These are phyloP conservation scores for Neonectria magnoliae DNA, from an alignment of 2,329 filamentous ascomycete genomes.

Conservation along the genomic window DNA sequence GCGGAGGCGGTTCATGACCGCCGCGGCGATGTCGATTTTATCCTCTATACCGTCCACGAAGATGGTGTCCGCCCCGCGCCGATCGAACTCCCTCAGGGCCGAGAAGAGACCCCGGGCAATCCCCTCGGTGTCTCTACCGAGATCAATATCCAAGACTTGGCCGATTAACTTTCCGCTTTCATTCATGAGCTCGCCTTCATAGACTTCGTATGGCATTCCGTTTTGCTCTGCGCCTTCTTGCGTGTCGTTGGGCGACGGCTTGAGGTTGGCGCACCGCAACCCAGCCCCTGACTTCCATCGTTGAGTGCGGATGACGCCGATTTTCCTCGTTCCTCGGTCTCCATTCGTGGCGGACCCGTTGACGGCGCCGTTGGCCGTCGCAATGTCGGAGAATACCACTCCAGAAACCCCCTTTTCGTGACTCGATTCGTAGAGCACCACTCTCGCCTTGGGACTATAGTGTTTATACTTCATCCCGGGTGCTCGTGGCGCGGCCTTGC, in stretches of 20 bases:
- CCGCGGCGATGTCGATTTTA: slow-evolving; percentile 83
- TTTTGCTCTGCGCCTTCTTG: slow-evolving; percentile 39
- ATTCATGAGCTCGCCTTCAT: slow-evolving; percentile 52
- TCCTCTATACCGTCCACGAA: slow-evolving; percentile 90
- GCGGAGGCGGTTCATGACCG: slow-evolving; percentile 83
- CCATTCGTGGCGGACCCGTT: slow-evolving; percentile 38
- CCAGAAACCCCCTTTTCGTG: slow-evolving; percentile 49
- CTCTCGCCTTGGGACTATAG: slow-evolving; percentile 89
- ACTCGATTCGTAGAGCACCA: slow-evolving; percentile 80
- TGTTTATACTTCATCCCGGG: slow-evolving; percentile 99
- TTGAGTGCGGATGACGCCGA: slow-evolving; percentile 67
- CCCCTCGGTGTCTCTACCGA: slow-evolving; percentile 75
- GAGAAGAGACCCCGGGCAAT: slow-evolving; percentile 92
- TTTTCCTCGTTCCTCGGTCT: slow-evolving; percentile 37
- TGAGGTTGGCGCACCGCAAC: slow-evolving; percentile 47
- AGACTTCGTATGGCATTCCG: slow-evolving; percentile 52
- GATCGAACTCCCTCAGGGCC: slow-evolving; percentile 85
- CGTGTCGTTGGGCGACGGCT: slow-evolving; percentile 21
- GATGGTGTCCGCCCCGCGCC: slow-evolving; percentile 80
- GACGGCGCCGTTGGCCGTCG: slow-evolving; percentile 31
- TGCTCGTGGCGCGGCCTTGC: slow-evolving; percentile 75
- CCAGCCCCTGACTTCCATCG: slow-evolving; percentile 60
- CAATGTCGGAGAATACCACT: slow-evolving; percentile 50
- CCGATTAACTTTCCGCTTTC: slow-evolving; percentile 48
- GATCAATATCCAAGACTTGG: slow-evolving; percentile 72